Conservation (phyloP, 169 alveolate genomes). For the Cryptosporidium ubiquitum region DNA sequence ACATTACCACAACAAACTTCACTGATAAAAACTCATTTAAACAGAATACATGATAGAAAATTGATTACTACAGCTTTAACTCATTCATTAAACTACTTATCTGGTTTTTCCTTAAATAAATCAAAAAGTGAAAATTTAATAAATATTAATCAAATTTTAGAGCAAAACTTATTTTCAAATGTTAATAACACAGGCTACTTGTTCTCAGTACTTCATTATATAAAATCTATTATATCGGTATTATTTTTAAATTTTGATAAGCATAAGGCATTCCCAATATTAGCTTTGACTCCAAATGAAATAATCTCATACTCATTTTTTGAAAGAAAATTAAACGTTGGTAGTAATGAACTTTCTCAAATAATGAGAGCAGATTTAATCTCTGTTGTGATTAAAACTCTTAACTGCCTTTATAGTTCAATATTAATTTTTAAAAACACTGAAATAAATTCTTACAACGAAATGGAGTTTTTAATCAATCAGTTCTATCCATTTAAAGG, state of each 20-base stretch:
- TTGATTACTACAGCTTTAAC: conserved; percentile 26
- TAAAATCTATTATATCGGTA: neutral
- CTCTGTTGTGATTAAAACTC: conserved; percentile 3
- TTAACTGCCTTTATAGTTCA: neutral
- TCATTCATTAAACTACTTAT: conserved; percentile 29
- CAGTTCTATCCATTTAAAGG: neutral
- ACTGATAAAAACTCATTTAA: conserved; percentile 31
- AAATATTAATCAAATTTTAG: conserved; percentile 14
- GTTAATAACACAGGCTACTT: conserved; percentile 1
- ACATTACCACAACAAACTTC: conserved; percentile 25
- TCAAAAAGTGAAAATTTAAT: neutral
- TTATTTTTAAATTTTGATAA: conserved; percentile 1
- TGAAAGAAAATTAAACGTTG: neutral
- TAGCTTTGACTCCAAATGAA: conserved; percentile 50
- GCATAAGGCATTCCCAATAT: neutral
- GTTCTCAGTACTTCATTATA: conserved; percentile 34
- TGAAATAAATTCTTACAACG: neutral
- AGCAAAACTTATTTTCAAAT: conserved; percentile 22
- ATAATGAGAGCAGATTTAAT: conserved; percentile 22
- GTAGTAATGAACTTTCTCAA: conserved; percentile 4
- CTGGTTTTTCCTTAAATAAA: neutral
- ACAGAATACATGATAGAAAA: conserved; percentile 15
- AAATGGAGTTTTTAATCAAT: conserved; percentile 3
- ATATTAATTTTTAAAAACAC: neutral
- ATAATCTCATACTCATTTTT: conserved; percentile 50